These are phyloP conservation scores for Megacollybia platyphylla DNA, from an alignment of 1,284 basidiomycete species.

Conservation along the genomic window DNA sequence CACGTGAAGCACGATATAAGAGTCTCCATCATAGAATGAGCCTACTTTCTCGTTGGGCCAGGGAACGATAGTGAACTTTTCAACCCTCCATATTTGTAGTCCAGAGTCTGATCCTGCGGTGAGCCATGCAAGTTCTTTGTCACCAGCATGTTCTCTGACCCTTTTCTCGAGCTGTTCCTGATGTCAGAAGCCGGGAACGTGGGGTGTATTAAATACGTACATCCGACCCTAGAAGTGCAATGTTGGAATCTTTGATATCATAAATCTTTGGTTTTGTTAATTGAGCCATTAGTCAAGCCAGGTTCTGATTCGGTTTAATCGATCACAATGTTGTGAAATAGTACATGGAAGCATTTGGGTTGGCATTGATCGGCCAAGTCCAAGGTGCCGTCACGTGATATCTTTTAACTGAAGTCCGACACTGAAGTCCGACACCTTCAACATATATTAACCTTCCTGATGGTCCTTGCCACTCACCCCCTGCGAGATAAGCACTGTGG, in stretches of 20 bases:
- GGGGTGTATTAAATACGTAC: conserved; percentile 18
- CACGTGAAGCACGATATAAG: conserved; percentile 50
- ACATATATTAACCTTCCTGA: too few species aligned
- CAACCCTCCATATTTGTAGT: conserved; percentile 45
- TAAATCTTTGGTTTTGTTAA: conserved; percentile 34
- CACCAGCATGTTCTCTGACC: conserved; percentile 39
- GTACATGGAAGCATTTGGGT: too few species aligned
- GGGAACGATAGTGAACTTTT: conserved; percentile 39
- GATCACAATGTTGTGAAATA: too few species aligned
- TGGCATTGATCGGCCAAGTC: too few species aligned
- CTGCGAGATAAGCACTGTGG: too few species aligned
- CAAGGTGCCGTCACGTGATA: too few species aligned
- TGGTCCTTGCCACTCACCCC: too few species aligned
- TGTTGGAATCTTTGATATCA: conserved; percentile 49
- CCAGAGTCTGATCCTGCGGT: conserved; percentile 27
- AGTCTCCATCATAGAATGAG: conserved; percentile 51
- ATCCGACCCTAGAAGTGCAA: conserved; percentile 48
- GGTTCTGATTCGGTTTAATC: too few species aligned
- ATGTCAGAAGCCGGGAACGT: conserved; percentile 1
- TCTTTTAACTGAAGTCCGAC: too few species aligned
- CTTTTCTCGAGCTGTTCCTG: conserved; percentile 37
- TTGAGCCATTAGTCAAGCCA: conserved; percentile 20
- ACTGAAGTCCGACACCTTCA: too few species aligned
- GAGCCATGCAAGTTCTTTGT: conserved; percentile 41
- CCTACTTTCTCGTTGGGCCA: conserved; percentile 41